phyloP scores from a whole-genome alignment of 495 filamentous ascomycete genomes.

The Xylaria cubensis region DNA sequence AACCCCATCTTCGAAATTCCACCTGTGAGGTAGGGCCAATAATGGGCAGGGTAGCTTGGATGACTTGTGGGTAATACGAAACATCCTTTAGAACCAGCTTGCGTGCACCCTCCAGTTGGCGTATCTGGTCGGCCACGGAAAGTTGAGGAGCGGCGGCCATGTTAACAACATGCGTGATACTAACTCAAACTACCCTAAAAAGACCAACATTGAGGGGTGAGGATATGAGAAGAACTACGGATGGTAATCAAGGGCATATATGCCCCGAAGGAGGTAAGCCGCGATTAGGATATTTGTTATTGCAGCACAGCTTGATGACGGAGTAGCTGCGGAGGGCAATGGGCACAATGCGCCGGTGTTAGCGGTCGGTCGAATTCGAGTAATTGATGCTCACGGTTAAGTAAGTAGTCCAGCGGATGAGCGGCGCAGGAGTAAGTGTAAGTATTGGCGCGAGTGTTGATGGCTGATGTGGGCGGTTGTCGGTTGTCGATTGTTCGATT shows the following conservation, averaged over 20 bases:
- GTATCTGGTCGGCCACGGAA: slow-evolving; percentile 73
- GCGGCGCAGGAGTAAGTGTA: neutral
- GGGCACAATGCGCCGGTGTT: slow-evolving; percentile 12
- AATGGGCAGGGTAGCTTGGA: slow-evolving; percentile 88
- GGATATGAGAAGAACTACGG: slow-evolving; percentile 9
- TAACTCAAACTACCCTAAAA: slow-evolving; percentile 12
- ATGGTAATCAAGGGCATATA: slow-evolving; percentile 12
- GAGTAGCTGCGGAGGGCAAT: neutral
- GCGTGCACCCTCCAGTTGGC: slow-evolving; percentile 85
- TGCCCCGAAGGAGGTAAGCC: neutral
- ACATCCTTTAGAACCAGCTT: slow-evolving; percentile 85
- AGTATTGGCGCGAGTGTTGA: neutral
- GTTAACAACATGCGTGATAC: slow-evolving; percentile 20
- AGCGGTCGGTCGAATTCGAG: slow-evolving; percentile 4
- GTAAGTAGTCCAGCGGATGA: neutral
- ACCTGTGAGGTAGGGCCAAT: slow-evolving; percentile 75
- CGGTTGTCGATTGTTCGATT: neutral
- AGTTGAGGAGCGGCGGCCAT: slow-evolving; percentile 56
- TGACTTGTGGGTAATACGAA: slow-evolving; percentile 84
- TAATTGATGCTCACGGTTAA: neutral
- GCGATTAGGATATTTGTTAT: neutral
- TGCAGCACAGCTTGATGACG: neutral
- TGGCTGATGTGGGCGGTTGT: neutral
- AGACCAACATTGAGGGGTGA: slow-evolving; percentile 20
- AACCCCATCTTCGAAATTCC: slow-evolving; percentile 92